Percentiles rank a stretch among this genome's conserved stretches.
Evolutionary conservation across 805 yeast species (phyloP).

Genomic region (Ogataea methanolica): DNA sequence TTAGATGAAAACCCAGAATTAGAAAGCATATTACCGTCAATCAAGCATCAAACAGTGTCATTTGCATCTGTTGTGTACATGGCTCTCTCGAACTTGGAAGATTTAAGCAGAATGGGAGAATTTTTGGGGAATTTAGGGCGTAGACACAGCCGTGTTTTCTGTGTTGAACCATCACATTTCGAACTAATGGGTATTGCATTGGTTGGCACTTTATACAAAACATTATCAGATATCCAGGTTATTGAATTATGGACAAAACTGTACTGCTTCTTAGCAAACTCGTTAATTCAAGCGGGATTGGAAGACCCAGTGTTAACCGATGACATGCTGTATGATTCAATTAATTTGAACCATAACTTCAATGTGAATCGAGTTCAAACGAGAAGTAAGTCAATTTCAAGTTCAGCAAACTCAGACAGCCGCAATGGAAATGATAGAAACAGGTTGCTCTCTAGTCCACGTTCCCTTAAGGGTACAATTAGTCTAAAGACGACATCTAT

Average conservation of each 20-base stretch:
- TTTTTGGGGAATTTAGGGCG: conserved; percentile 57
- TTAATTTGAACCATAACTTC: conserved; percentile 4
- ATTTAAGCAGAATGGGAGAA: conserved; percentile 45
- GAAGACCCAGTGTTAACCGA: conserved; percentile 17
- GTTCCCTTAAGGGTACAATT: not conserved
- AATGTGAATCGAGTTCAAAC: not conserved
- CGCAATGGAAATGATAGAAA: not conserved
- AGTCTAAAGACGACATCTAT: too few relatives aligned
- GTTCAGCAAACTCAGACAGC: too few relatives aligned
- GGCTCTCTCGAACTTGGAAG: conserved; percentile 55
- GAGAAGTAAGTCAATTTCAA: too few relatives aligned
- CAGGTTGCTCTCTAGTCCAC: not conserved
- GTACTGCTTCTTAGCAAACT: conserved; percentile 28
- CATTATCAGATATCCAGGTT: conserved; percentile 30
- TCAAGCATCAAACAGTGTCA: conserved; percentile 64
- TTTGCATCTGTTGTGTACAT: conserved; percentile 66
- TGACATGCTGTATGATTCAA: conserved; percentile 7
- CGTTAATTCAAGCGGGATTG: conserved; percentile 22
- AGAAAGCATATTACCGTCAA: conserved; percentile 56
- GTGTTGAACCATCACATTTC: conserved; percentile 55
- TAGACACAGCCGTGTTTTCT: conserved; percentile 61
- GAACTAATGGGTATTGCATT: conserved; percentile 64
- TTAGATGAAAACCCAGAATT: conserved; percentile 50
- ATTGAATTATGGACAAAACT: conserved; percentile 25
- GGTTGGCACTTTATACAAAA: conserved; percentile 51